Base-by-base conservation (phyloP, 2,329 filamentous ascomycete species). In the Furcasterigmium sp. region DNA sequence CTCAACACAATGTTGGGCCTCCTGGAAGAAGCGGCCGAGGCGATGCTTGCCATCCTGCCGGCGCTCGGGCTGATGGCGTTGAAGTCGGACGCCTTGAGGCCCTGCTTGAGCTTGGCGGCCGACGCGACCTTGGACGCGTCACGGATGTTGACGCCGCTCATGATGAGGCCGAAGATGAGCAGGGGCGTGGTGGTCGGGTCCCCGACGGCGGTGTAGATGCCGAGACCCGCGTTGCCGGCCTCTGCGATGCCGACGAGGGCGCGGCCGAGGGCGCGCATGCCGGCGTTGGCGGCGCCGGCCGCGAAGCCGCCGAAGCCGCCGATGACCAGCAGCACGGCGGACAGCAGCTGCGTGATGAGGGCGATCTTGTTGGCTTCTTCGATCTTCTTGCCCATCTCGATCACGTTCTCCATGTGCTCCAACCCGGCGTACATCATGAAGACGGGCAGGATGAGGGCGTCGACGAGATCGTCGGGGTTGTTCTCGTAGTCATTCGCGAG, bases 341-440 rank as follows among this genome's bases (percentile, higher is more conserved):
- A 46, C 21, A 50, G 37, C 7, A 44, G 39, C 20, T 41, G 48
- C 3, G 48, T n/a, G 26, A 50, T 48, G 23, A 50, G 35, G 10
- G 17, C 19, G 11, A 37, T 44, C 28, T 42, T 43, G 13, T 48
- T 36, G 23, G 43, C 39, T 28, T 48, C 39, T 26, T 45, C 26
- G 25, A 48, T 48, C 21, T 48, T 40, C 21, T 46, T 48, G 37
- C 34, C 46, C 36, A 42, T 38, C 25, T 50, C 43, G 32, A 48
- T 40, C 13, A 48, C 46, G 8, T 15, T 36, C 26, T 48, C 41
- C 48, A 48, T 48, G 19, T 37, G 35, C 21, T 37, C 26, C 15
- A 48, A 32, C 3, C 25, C 35, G 17, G 42, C 28, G 41, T 46
- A 15, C 9, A 48, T 36, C 43, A 47, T 47, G 34, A 42, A 40